Evolutionary conservation across 78 protist species (phyloP), one percentile per base, ranked within the genome.

Genomic region (Speleostelium caveatum): DNA sequence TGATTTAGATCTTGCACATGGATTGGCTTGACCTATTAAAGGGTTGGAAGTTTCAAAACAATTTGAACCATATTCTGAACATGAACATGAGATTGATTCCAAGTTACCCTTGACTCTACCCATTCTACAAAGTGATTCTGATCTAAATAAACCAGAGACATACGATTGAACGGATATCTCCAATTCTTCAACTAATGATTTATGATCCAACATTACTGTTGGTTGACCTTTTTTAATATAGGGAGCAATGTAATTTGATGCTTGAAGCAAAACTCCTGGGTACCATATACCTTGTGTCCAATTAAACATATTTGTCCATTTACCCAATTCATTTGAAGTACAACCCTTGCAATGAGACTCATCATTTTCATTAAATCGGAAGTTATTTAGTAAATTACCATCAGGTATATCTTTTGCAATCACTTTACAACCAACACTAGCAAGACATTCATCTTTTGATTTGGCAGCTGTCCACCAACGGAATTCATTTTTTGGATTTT

Each of bases 211-310:
- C 14, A 60, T 5, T 28, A 69, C n/a, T 16, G 63, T 5, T 0
- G 59, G n/a, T n/a, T n/a, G n/a, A n/a, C n/a, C n/a, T n/a, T n/a
- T n/a, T n/a, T n/a, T n/a, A n/a, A n/a, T n/a, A 21, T 28, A 6
- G 4, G 72, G 74, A 24, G 28, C 2, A 36, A 38, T 21, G 4
- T 10, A 5, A 28, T 16, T 5, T 12, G 12, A 30, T 2, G 30
- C 30, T 55, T 69, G 24, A 4, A 83, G 42, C 10, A 26, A 58
- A 3, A 59, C 72, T 0, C 59, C 58, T 0, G 68, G 74, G 30
- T 35, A 17, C 91, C 91, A 83, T n/a, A 42, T 7, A 32, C 60
- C 75, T 5, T 24, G 59, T 3, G 32, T 42, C 91, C 91, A 83
- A 33, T 1, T n/a, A 22, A 83, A 83, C 32, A 33, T 32, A 6